Percentiles rank a stretch among this genome's conserved stretches.
Conservation (phyloP, 2,329 filamentous ascomycete species). For the Alternaria solani region DNA sequence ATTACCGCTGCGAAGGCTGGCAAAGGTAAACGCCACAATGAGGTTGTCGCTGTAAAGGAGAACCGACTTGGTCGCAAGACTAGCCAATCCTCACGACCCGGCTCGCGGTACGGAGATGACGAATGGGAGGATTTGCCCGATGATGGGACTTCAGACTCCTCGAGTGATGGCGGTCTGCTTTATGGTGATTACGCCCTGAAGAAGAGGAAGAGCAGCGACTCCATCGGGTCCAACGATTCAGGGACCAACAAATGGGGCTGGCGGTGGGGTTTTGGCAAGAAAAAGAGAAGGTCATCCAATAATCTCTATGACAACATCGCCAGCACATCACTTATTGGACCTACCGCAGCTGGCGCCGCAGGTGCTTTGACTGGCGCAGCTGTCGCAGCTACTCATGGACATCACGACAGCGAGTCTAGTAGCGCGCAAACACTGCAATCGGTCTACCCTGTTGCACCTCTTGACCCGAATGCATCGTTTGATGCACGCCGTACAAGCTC, state of each 20-base stretch:
- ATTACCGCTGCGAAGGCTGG: slow-evolving; percentile 54
- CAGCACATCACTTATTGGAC: slow-evolving; percentile 48
- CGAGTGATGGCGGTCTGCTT: slow-evolving; percentile 65
- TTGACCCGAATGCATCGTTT: slow-evolving; percentile 67
- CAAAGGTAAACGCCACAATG: slow-evolving; percentile 37
- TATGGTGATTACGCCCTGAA: slow-evolving; percentile 62
- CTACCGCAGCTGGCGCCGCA: slow-evolving; percentile 51
- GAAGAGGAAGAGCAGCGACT: slow-evolving; percentile 59
- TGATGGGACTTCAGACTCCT: slow-evolving; percentile 51
- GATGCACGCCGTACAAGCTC: slow-evolving; percentile 64
- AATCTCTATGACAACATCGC: slow-evolving; percentile 46
- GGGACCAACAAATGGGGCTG: slow-evolving; percentile 67
- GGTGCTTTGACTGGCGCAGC: slow-evolving; percentile 50
- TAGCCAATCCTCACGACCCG: slow-evolving; percentile 33
- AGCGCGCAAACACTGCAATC: slow-evolving; percentile 65
- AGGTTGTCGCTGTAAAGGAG: slow-evolving; percentile 49
- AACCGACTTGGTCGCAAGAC: slow-evolving; percentile 33
- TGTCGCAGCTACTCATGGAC: slow-evolving; percentile 56
- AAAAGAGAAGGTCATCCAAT: slow-evolving; percentile 48
- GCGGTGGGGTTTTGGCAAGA: slow-evolving; percentile 65
- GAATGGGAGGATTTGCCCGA: slow-evolving; percentile 54
- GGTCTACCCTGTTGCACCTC: slow-evolving; percentile 72
- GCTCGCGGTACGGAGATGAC: slow-evolving; percentile 55
- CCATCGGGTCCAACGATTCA: slow-evolving; percentile 62
- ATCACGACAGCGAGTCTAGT: slow-evolving; percentile 59